Evolutionary conservation across 73 alveolate species (phyloP).

Genomic region (Tetrahymena elliotti): DNA sequence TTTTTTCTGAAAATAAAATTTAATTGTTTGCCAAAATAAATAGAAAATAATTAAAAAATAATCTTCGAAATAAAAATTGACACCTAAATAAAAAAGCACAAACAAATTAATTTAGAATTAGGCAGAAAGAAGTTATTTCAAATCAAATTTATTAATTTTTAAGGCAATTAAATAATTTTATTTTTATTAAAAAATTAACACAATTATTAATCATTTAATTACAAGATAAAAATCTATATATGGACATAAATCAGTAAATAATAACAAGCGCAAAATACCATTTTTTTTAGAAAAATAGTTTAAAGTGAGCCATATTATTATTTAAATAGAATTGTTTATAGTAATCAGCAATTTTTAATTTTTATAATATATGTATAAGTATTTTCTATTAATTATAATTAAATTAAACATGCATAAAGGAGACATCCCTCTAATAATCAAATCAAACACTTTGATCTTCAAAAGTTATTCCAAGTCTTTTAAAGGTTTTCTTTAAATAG

Average conservation of each 20-base stretch:
- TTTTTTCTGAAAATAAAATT: neutral
- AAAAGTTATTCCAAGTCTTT: conserved; percentile 33
- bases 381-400: neutral
- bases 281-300: neutral
- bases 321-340: too few species aligned
- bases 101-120: neutral
- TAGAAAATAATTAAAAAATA: too few species aligned
- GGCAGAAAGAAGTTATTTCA: neutral
- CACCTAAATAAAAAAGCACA: neutral
- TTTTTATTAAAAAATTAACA: neutral
- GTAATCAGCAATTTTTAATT: too few species aligned
- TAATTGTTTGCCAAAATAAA: neutral
- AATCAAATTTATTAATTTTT: too few species aligned
- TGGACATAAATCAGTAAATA: neutral
- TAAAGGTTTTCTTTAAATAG: conserved; percentile 37
- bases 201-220: too few species aligned
- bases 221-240: too few species aligned
- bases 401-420: neutral
- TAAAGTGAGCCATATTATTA: neutral
- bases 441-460: conserved; percentile 3
- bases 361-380: neutral
- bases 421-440: too few species aligned
- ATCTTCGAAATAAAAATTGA: neutral
- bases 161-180: too few species aligned
- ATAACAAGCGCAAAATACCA: neutral